Conservation (phyloP, 345 rosid species). For the Melaleuca quinquenervia region DNA sequence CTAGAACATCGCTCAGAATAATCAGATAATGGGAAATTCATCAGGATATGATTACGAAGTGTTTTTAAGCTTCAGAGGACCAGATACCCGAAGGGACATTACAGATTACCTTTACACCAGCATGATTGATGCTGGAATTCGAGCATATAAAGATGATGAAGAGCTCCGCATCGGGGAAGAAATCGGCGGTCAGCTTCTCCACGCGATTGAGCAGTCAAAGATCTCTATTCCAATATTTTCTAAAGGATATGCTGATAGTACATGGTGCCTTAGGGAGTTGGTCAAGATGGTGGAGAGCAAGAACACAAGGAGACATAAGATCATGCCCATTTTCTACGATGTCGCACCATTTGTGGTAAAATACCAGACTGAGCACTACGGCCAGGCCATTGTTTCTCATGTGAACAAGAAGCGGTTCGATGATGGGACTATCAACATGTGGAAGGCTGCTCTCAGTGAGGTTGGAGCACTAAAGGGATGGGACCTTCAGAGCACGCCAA, state of each 20-base stretch:
- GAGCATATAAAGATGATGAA: background rate
- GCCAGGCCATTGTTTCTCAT: background rate
- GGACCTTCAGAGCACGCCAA: background rate
- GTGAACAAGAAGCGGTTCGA: accelerated
- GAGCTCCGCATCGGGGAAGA: background rate
- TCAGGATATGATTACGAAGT: background rate
- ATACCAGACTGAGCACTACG: accelerated
- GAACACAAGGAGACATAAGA: background rate
- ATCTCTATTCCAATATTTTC: background rate
- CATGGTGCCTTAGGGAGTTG: background rate
- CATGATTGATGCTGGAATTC: background rate
- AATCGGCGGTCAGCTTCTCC: accelerated
- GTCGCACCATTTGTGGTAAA: background rate
- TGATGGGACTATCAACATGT: accelerated
- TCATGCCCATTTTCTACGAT: background rate
- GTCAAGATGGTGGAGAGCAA: background rate
- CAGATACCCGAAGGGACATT: background rate
- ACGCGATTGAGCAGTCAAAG: background rate
- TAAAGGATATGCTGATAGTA: background rate
- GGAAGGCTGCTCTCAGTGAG: background rate
- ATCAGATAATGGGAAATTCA: background rate
- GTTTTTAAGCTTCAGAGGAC: background rate
- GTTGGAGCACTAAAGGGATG: background rate
- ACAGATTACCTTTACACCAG: background rate
- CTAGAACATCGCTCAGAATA: accelerated